These are phyloP conservation scores for Arabidopsis hybrid DNA, from an alignment of 441 rosid genomes.

Conservation along the genomic window DNA sequence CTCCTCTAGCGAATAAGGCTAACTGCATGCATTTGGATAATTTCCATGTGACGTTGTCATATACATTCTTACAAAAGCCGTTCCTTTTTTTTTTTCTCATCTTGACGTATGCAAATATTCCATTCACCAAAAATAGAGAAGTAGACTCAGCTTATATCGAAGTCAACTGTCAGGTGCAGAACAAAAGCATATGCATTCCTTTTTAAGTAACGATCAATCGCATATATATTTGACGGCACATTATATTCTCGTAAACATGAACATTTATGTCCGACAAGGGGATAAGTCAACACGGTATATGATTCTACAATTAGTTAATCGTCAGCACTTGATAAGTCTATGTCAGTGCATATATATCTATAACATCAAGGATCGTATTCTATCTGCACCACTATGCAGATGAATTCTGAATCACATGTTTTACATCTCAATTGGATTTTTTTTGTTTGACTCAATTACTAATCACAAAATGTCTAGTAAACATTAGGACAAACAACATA, in stretches of 20 bases:
- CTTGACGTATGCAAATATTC: slow-evolving; percentile 36
- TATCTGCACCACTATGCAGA: slow-evolving; percentile 32
- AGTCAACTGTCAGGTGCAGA: slow-evolving; percentile 39
- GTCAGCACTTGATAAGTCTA: slow-evolving; percentile 42
- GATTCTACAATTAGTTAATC: slow-evolving; percentile 42
- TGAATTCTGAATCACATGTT: slow-evolving; percentile 32
- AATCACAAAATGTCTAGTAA: neutral
- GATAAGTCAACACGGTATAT: slow-evolving; percentile 45
- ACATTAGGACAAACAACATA: slow-evolving; percentile 1
- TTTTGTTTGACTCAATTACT: neutral
- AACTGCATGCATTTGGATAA: neutral
- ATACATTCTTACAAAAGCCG: slow-evolving; percentile 6
- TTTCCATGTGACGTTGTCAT: slow-evolving; percentile 30
- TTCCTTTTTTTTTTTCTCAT: neutral
- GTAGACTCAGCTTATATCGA: slow-evolving; percentile 5
- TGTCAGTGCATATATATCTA: slow-evolving; percentile 27
- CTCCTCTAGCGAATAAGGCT: slow-evolving; percentile 14
- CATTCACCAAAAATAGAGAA: slow-evolving; percentile 31
- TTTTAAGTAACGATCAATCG: slow-evolving; percentile 24
- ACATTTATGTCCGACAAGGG: slow-evolving; percentile 34
- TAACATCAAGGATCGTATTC: slow-evolving; percentile 40
- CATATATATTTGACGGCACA: slow-evolving; percentile 22
- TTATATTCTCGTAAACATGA: slow-evolving; percentile 32
- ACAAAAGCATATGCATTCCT: slow-evolving; percentile 22
- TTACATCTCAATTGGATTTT: neutral